A percentile compares a stretch with the other conserved stretches of the same genome.
Conservation (phyloP, 805 yeast genomes). For the Alloascoidea africana region DNA sequence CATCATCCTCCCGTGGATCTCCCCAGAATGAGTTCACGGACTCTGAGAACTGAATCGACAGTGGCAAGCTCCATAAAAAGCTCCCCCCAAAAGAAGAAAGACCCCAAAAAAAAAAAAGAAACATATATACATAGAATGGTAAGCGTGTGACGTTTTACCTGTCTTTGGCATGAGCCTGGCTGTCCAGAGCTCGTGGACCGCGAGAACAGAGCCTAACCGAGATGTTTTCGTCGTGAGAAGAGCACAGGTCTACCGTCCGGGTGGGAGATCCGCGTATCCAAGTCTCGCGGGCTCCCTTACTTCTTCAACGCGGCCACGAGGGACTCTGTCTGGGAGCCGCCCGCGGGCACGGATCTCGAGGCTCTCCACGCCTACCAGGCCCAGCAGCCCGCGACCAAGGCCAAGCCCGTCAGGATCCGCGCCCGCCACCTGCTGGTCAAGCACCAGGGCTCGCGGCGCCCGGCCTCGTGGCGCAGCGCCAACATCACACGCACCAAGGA, state of each 20-base stretch:
- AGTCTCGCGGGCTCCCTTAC: slow-evolving; percentile 75
- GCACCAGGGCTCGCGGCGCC: slow-evolving; percentile 73
- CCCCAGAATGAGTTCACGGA: too few species aligned
- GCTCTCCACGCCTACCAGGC: slow-evolving; percentile 42
- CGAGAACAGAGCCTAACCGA: too few species aligned
- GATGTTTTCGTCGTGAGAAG: too few species aligned
- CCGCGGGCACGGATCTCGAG: slow-evolving; percentile 59
- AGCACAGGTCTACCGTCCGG: slow-evolving; percentile 80
- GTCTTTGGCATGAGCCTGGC: too few species aligned
- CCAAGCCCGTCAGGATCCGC: slow-evolving; percentile 36
- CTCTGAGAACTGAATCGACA: too few species aligned
- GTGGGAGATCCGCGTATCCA: slow-evolving; percentile 73
- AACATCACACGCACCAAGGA: slow-evolving; percentile 68
- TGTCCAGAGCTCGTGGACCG: too few species aligned
- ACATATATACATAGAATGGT: too few species aligned
- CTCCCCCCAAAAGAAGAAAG: too few species aligned
- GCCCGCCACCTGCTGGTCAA: slow-evolving; percentile 75
- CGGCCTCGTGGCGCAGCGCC: slow-evolving; percentile 79
- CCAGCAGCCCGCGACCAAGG: slow-evolving; percentile 15
- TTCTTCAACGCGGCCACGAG: slow-evolving; percentile 55
- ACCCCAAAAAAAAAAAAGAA: too few species aligned
- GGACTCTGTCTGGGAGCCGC: slow-evolving; percentile 84
- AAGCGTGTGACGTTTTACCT: too few species aligned
- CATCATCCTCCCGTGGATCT: too few species aligned
- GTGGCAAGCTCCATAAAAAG: too few species aligned